A percentile compares a stretch with the other conserved stretches of the same genome.
Conservation (phyloP, 139 green algal species). For the Volvox reticuliferus region DNA sequence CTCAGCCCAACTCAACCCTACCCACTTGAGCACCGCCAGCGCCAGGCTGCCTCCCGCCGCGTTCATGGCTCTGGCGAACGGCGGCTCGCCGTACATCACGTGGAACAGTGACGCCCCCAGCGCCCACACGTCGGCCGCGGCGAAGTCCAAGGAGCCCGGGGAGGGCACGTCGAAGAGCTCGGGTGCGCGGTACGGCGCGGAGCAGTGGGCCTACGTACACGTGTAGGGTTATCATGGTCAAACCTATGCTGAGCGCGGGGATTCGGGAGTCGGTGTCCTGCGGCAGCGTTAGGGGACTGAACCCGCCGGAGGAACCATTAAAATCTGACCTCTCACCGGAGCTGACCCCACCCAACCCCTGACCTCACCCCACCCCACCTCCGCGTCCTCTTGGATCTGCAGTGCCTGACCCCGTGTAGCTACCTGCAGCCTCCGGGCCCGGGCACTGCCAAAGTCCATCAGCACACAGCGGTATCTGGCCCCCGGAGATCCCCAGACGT, state of each 20-base stretch:
- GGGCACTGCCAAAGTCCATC: slow-evolving; percentile 90
- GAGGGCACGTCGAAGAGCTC: slow-evolving; percentile 94
- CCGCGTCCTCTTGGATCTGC: slow-evolving; percentile 82
- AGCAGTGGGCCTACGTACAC: slow-evolving; percentile 71
- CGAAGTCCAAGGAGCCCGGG: slow-evolving; percentile 76
- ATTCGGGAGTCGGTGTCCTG: too few relatives aligned
- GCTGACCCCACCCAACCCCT: neutral
- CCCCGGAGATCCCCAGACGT: neutral
- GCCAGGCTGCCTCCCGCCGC: slow-evolving; percentile 82
- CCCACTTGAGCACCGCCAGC: slow-evolving; percentile 85
- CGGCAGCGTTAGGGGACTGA: too few relatives aligned
- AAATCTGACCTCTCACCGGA: too few relatives aligned
- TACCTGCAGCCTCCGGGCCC: slow-evolving; percentile 60
- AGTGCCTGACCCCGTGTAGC: slow-evolving; percentile 76
- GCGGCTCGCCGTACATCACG: slow-evolving; percentile 80
- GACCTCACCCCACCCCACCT: slow-evolving; percentile 48
- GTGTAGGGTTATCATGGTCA: too few relatives aligned
- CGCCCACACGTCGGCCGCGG: slow-evolving; percentile 84
- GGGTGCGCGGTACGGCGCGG: slow-evolving; percentile 90
- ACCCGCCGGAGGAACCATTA: too few relatives aligned
- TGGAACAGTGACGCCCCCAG: slow-evolving; percentile 89
- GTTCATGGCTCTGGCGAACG: slow-evolving; percentile 87
- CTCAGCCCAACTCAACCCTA: slow-evolving; percentile 20
- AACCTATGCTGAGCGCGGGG: too few relatives aligned
- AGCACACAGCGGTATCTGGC: slow-evolving; percentile 69